These are phyloP conservation scores for Aspergillus flavus DNA, from an alignment of 2,329 filamentous ascomycete genomes.

Conservation along the genomic window DNA sequence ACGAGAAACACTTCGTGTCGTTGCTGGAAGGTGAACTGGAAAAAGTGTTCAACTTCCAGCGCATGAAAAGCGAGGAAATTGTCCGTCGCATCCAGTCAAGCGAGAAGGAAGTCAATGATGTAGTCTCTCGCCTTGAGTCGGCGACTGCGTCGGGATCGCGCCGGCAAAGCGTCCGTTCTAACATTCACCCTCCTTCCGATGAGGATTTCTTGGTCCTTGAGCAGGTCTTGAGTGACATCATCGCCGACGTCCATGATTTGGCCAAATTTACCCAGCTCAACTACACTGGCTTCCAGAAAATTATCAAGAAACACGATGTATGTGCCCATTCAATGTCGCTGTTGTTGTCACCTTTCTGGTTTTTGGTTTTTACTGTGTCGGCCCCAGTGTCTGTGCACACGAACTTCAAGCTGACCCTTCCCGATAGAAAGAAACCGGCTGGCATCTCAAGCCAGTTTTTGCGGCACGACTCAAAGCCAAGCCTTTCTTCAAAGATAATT, in stretches of 20 bases:
- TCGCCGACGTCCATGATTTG: constrained; percentile 95
- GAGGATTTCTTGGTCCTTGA: constrained; percentile 94
- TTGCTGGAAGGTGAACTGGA: constrained; percentile 90
- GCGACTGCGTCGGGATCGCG: constrained; percentile 50
- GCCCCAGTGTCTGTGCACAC: not conserved
- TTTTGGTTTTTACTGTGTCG: not conserved
- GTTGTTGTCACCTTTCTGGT: not conserved
- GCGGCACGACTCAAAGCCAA: constrained; percentile 91
- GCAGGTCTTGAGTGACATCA: constrained; percentile 94
- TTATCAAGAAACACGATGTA: constrained; percentile 99
- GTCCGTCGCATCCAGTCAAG: constrained; percentile 83
- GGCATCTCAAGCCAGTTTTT: constrained; percentile 95
- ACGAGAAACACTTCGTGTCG: constrained; percentile 85
- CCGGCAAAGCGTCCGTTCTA: constrained; percentile 31
- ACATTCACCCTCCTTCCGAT: constrained; percentile 62
- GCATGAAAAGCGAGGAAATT: constrained; percentile 96
- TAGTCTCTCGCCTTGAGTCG: constrained; percentile 72
- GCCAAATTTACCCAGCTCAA: constrained; percentile 98
- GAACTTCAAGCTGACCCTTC: constrained; percentile 6
- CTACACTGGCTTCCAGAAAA: constrained; percentile 99
- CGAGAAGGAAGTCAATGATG: constrained; percentile 86
- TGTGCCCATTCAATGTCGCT: constrained; percentile 37
- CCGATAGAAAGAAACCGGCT: constrained; percentile 82
- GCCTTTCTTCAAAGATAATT: constrained; percentile 98
- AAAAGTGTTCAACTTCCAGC: constrained; percentile 97